phyloP scores from a whole-genome alignment of 2,329 filamentous ascomycete species.

The Xylaria sp. region DNA sequence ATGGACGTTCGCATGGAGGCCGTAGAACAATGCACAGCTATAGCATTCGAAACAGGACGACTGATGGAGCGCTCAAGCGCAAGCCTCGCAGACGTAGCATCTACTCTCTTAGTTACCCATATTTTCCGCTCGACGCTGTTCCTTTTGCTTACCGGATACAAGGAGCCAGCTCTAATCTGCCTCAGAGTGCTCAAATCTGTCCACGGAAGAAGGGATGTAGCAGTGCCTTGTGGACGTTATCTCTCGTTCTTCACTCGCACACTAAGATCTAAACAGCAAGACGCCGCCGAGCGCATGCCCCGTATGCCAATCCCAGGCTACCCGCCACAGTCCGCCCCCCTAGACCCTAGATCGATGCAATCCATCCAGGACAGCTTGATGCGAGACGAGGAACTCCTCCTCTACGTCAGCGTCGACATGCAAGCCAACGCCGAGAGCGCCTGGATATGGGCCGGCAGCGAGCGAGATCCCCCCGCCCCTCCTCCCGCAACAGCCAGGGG shows the following conservation, averaged over 20 bases:
- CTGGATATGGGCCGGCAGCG: conserved; percentile 75
- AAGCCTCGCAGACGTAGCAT: conserved; percentile 61
- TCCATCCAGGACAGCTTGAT: conserved; percentile 36
- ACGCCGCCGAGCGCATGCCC: conserved; percentile 36
- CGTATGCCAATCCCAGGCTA: conserved; percentile 25
- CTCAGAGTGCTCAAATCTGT: conserved; percentile 67
- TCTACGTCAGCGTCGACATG: conserved; percentile 79
- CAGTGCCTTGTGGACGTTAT: conserved; percentile 73
- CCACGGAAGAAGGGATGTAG: conserved; percentile 64
- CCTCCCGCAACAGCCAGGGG: conserved; percentile 31
- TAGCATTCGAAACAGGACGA: conserved; percentile 71
- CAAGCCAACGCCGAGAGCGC: conserved; percentile 71
- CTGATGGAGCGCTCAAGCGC: conserved; percentile 63
- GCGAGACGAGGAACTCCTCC: conserved; percentile 80
- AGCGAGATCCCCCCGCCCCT: conserved; percentile 37
- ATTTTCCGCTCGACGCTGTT: conserved; percentile 83
- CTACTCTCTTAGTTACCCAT: conserved; percentile 72
- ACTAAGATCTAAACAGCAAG: conserved; percentile 52
- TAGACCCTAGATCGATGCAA: conserved; percentile 26
- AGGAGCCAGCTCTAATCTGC: conserved; percentile 66
- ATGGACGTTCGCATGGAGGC: conserved; percentile 62
- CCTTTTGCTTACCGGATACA: conserved; percentile 68
- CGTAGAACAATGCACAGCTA: conserved; percentile 68
- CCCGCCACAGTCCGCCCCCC: conserved; percentile 22
- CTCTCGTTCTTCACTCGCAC: conserved; percentile 72